These are phyloP conservation scores for Monilinia laxa DNA, from an alignment of 2,329 filamentous ascomycete genomes.

Conservation along the genomic window DNA sequence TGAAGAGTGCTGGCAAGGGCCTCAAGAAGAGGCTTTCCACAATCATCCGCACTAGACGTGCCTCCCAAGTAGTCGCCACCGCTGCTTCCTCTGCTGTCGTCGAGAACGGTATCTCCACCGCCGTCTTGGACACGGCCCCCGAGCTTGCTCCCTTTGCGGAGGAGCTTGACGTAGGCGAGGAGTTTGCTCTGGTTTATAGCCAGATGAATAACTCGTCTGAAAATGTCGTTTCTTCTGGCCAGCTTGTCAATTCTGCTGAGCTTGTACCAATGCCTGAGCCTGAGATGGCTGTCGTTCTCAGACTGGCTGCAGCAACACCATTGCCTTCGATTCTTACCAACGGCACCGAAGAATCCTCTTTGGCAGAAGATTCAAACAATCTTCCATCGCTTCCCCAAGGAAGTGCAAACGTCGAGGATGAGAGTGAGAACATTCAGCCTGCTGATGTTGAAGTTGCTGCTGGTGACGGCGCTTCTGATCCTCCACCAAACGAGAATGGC, in stretches of 20 bases:
- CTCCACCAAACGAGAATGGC: neutral
- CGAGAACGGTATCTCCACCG: no score
- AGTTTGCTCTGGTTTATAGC: conserved; percentile 3
- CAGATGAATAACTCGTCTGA: neutral
- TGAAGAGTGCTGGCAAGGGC: conserved; percentile 22
- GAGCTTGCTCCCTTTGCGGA: neutral
- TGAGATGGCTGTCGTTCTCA: neutral
- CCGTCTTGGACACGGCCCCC: neutral
- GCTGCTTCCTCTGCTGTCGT: no score
- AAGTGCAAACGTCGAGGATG: neutral
- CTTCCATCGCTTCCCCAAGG: neutral
- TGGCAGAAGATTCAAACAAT: neutral
- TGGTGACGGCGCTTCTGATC: conserved; percentile 1
- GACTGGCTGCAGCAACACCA: neutral
- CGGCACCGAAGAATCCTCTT: no score
- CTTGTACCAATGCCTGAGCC: neutral
- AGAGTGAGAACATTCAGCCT: neutral
- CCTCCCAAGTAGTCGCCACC: neutral
- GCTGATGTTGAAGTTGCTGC: neutral
- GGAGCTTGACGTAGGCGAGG: neutral
- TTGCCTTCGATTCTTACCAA: neutral
- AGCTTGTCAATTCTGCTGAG: neutral
- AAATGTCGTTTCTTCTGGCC: neutral
- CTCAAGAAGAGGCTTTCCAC: conserved; percentile 18
- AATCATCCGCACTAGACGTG: conserved; percentile 9